Evolutionary conservation across 345 rosid species (phyloP).

Genomic region (Populus alba): DNA sequence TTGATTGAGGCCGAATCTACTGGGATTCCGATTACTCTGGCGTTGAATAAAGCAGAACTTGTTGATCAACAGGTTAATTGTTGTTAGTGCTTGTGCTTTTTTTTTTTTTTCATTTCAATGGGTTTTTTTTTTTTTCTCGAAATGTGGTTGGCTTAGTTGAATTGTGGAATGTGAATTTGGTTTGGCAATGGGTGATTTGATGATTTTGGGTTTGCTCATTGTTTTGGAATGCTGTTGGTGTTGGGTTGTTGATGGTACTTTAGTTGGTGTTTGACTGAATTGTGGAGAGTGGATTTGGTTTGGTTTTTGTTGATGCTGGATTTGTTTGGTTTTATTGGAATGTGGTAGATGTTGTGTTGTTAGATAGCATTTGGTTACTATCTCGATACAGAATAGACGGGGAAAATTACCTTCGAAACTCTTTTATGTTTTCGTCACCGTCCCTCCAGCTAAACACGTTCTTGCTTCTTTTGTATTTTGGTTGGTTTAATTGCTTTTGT

Average conservation of each 20-base stretch:
- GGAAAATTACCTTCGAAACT: no score
- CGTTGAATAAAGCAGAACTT: slow-evolving; percentile 74
- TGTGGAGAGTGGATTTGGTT: neutral
- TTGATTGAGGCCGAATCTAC: slow-evolving; percentile 86
- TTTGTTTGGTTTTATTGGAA: neutral
- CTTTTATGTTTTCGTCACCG: no score
- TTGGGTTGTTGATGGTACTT: neutral
- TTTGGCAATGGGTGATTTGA: neutral
- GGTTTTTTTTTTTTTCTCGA: neutral
- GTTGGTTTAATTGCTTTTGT: neutral
- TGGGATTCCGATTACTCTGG: slow-evolving; percentile 72
- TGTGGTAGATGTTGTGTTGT: neutral
- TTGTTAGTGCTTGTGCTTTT: neutral
- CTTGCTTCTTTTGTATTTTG: neutral
- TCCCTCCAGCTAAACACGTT: no score
- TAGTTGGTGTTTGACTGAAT: neutral
- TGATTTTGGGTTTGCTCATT: neutral
- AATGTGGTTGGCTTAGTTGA: neutral
- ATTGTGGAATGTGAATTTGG: neutral
- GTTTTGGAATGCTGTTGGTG: neutral
- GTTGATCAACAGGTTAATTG: slow-evolving; percentile 51
- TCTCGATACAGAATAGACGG: no score
- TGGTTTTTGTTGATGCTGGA: neutral
- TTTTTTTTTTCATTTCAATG: neutral
- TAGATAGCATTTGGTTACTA: neutral